phyloP scores from a whole-genome alignment of 371 early-diverging fungal species.

The Saksenaea vasiformis region DNA sequence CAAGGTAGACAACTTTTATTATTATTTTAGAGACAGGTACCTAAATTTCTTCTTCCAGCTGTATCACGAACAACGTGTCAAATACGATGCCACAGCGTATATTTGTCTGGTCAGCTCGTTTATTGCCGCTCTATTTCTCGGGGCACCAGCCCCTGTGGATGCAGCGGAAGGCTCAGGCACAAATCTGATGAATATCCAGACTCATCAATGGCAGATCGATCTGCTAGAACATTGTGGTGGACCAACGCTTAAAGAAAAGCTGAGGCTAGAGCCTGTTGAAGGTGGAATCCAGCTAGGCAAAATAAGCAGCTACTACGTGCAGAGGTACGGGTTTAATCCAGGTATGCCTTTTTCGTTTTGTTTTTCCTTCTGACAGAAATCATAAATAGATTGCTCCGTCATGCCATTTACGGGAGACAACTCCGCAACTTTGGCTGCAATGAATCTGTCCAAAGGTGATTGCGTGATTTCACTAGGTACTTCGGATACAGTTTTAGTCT shows the following conservation, averaged over 20 bases:
- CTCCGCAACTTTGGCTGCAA: conserved; percentile 69
- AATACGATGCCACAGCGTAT: conserved; percentile 48
- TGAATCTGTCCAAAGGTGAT: conserved; percentile 60
- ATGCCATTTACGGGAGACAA: conserved; percentile 86
- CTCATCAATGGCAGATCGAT: conserved; percentile 55
- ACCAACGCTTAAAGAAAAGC: conserved; percentile 30
- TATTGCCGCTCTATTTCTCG: conserved; percentile 66
- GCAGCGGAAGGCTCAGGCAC: conserved; percentile 82
- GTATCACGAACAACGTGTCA: conserved; percentile 24
- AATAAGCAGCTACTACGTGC: conserved; percentile 48
- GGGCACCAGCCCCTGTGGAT: conserved; percentile 67
- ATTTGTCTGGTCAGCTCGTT: conserved; percentile 80
- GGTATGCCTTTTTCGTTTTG: conserved; percentile 34
- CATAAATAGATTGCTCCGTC: conserved; percentile 55
- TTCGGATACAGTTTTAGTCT: conserved; percentile 75
- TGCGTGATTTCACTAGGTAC: conserved; percentile 81
- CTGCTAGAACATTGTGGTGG: conserved; percentile 52
- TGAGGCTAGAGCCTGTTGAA: conserved; percentile 45
- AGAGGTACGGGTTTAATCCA: conserved; percentile 57
- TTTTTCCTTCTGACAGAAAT: not conserved
- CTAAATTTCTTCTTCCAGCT: conserved; percentile 22
- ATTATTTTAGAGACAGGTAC: not conserved
- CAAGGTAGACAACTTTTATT: conserved; percentile 44
- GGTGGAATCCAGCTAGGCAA: conserved; percentile 42
- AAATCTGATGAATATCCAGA: conserved; percentile 74